These are phyloP conservation scores for Galerina sulciceps DNA, from an alignment of 768 basidiomycete species.

Conservation along the genomic window DNA sequence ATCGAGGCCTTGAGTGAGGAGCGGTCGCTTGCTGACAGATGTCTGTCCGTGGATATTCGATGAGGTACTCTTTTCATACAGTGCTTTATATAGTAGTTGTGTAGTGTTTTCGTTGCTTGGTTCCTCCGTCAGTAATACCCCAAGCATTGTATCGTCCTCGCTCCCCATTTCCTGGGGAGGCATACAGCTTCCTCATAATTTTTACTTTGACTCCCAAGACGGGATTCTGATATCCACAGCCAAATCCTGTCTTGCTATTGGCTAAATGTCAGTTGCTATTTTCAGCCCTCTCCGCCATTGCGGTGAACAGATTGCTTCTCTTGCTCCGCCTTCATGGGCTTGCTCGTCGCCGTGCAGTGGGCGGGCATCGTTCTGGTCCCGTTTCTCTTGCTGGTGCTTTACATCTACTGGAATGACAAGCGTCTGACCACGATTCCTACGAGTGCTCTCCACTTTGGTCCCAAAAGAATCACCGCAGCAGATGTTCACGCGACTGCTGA, in stretches of 20 bases:
- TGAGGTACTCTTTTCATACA: slow-evolving; percentile 4
- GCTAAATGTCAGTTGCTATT: slow-evolving; percentile 1
- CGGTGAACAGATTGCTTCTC: not conserved
- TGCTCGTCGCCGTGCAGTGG: slow-evolving; percentile 11
- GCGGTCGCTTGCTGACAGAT: not conserved
- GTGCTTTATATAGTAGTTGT: slow-evolving; percentile 15
- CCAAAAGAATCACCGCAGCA: slow-evolving; percentile 50
- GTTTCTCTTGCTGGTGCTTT: slow-evolving; percentile 29
- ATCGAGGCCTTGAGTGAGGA: not conserved
- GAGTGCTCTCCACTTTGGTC: slow-evolving; percentile 52
- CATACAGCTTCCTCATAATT: too few relatives aligned
- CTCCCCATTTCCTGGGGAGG: too few relatives aligned
- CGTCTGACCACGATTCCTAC: slow-evolving; percentile 55
- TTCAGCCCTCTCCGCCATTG: not conserved
- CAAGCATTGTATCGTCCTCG: not conserved
- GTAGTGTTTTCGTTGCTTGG: too few relatives aligned
- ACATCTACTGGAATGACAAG: slow-evolving; percentile 51
- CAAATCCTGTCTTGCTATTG: too few relatives aligned
- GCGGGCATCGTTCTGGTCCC: slow-evolving; percentile 4
- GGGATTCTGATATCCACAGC: too few relatives aligned
- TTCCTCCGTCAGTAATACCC: too few relatives aligned
- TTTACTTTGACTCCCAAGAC: too few relatives aligned
- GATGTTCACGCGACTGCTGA: slow-evolving; percentile 43
- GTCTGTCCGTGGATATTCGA: too few relatives aligned
- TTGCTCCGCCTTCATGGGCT: slow-evolving; percentile 1